phyloP scores from a whole-genome alignment of 176 grass and related monocot species.

The Tillandsia leiboldiana region DNA sequence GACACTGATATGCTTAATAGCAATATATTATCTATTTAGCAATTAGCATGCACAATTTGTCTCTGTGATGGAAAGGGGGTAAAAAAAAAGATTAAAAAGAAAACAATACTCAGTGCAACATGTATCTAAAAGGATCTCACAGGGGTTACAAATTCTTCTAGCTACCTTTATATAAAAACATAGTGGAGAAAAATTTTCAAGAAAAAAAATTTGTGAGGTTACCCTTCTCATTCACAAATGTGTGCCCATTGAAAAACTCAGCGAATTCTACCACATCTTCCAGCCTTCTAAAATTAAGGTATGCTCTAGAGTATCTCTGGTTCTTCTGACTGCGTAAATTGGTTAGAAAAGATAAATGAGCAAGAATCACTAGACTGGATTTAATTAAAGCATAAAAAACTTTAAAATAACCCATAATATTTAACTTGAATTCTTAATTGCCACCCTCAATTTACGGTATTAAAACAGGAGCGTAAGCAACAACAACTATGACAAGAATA shows the following conservation, averaged over 20 bases:
- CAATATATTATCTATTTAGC: too few species aligned
- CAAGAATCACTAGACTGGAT: not conserved
- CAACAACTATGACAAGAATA: too few species aligned
- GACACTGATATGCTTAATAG: too few species aligned
- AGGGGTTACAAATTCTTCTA: too few species aligned
- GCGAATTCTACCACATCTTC: slow-evolving; percentile 93
- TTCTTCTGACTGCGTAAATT: slow-evolving; percentile 59
- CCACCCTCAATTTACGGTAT: too few species aligned
- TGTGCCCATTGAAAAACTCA: slow-evolving; percentile 77
- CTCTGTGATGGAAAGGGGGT: not conserved
- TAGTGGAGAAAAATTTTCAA: not conserved
- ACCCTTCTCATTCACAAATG: slow-evolving; percentile 99
- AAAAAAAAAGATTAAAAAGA: slow-evolving; percentile 6
- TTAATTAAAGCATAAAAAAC: not conserved
- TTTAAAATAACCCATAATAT: not conserved
- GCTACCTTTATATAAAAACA: not conserved
- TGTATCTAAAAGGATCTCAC: too few species aligned
- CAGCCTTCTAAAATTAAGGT: slow-evolving; percentile 61
- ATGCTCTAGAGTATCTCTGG: slow-evolving; percentile 67
- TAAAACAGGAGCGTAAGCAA: too few species aligned
- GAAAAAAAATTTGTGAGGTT: slow-evolving; percentile 7
- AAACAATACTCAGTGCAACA: not conserved
- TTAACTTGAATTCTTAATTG: not conserved
- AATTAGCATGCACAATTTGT: too few species aligned
- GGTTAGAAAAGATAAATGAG: not conserved